Evolutionary conservation across 495 filamentous ascomycete genomes (phyloP).

Genomic region (Opeltia flavorubescens): DNA sequence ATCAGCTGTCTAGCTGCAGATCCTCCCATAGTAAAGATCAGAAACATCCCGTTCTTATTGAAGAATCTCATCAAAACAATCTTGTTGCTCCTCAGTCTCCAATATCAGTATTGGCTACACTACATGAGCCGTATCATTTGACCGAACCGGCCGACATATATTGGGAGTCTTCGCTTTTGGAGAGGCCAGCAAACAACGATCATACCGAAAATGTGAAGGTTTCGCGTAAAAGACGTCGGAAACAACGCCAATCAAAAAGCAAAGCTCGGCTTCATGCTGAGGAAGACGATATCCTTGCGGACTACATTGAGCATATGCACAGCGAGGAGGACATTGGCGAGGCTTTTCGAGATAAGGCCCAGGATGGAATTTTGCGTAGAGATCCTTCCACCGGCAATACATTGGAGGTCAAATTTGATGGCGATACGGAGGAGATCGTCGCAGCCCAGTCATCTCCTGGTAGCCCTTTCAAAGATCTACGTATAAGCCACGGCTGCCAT

Average conservation of each 20-base stretch:
- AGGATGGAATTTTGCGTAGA: not conserved
- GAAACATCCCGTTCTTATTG: no score
- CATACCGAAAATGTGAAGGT: not conserved
- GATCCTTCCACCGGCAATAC: not conserved
- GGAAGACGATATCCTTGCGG: slow-evolving; percentile 47
- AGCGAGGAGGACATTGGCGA: slow-evolving; percentile 2
- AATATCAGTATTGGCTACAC: no score
- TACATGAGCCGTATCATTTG: no score
- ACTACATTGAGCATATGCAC: slow-evolving; percentile 65
- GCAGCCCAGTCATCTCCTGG: no score
- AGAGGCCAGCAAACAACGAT: no score
- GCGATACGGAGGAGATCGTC: slow-evolving; percentile 23
- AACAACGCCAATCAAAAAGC: slow-evolving; percentile 6
- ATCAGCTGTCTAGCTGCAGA: not conserved
- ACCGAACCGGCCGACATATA: no score
- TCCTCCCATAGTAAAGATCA: not conserved
- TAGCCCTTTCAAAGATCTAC: no score
- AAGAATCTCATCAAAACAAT: no score
- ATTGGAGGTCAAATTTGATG: slow-evolving; percentile 21
- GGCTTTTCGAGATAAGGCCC: not conserved
- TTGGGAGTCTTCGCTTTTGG: no score
- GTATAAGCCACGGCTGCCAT: no score
- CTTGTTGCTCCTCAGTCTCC: no score
- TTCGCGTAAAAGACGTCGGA: not conserved
- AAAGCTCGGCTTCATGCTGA: slow-evolving; percentile 17